Base-by-base conservation (phyloP, 495 filamentous ascomycete species). In the Glarea lozoyensis region DNA sequence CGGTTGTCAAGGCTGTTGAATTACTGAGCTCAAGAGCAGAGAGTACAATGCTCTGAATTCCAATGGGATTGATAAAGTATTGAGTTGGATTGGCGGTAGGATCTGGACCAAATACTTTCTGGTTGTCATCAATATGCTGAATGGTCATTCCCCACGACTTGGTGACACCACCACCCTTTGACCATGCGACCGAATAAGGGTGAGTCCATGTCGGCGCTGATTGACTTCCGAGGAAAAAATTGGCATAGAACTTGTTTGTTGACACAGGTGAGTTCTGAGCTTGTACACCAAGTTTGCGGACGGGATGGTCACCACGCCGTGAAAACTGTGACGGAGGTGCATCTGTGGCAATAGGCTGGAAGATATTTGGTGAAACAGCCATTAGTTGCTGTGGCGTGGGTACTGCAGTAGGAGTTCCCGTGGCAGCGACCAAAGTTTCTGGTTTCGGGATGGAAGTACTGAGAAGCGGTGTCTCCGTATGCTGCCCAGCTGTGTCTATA, bases 191-290 rank as follows among this genome's bases (percentile, higher is more conserved):
- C 0, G 83, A 81, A 59, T 95, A 98, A 9, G 92, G 92, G 57
- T 93, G 81, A 1, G 86, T 84, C 69, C 84, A 96, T 0, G 78
- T 73, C 1, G 79, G 69, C 27, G 74, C 72, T 3, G 64, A 73
- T 59, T 94, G 88, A 35, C 61, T 72, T 2, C 81, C 87, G 2
- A 96, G 65, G 54, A 90, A 92, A 49, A 94, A 79, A 37, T 93
- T 94, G 40, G 79, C 78, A 54, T 94, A 94, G 60, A 95, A 98
- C 53, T 94, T 96, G 57, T 96, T 93, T 10, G 88, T 92, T 38
- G 75, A 65, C 48, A 86, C 70, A 0, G 82, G 83, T 1, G 53
- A 60, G 2, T 62, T 59, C 15, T 74, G 63, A 42, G 65, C 30
- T 37, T 32, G 44, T 43, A 67, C 64, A 19, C 61, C 65, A 12